A percentile compares a stretch with the other conserved stretches of the same genome.
Conservation (phyloP, 768 basidiomycete genomes). For the Mycena rebaudengoi region DNA sequence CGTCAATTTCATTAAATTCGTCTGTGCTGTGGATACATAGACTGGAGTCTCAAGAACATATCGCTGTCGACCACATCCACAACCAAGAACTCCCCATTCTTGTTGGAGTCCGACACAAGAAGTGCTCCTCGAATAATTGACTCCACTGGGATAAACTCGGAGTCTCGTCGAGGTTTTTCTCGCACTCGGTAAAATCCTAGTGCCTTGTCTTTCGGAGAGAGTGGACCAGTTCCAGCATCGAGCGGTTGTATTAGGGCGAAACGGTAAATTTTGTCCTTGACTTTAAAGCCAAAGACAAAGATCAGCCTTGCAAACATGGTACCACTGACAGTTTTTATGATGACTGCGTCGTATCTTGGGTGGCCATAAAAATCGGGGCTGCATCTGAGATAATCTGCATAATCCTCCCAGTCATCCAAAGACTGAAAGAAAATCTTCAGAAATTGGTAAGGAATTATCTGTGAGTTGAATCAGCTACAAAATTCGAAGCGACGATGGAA, state of each 20-base stretch:
- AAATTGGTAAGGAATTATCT: conserved; percentile 6
- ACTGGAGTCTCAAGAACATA: conserved; percentile 35
- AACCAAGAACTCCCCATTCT: conserved; percentile 32
- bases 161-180: background rate
- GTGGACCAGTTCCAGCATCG: background rate
- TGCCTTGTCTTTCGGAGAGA: conserved; percentile 28
- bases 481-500: too few species aligned
- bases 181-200: conserved; percentile 31
- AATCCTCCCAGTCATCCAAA: conserved; percentile 25
- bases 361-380: conserved; percentile 23
- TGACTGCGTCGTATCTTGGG: conserved; percentile 20
- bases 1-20: too few species aligned
- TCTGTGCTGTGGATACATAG: too few species aligned
- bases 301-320: background rate
- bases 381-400: conserved; percentile 30
- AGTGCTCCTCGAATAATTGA: conserved; percentile 41
- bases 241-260: conserved; percentile 9
- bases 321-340: background rate
- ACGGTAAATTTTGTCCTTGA: background rate
- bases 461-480: background rate
- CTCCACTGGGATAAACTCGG: conserved; percentile 33
- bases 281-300: background rate
- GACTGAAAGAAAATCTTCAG: conserved; percentile 32
- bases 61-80: conserved; percentile 40
- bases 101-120: conserved; percentile 30